Base-by-base conservation (phyloP, 768 basidiomycete genomes). In the Suillus sp. region DNA sequence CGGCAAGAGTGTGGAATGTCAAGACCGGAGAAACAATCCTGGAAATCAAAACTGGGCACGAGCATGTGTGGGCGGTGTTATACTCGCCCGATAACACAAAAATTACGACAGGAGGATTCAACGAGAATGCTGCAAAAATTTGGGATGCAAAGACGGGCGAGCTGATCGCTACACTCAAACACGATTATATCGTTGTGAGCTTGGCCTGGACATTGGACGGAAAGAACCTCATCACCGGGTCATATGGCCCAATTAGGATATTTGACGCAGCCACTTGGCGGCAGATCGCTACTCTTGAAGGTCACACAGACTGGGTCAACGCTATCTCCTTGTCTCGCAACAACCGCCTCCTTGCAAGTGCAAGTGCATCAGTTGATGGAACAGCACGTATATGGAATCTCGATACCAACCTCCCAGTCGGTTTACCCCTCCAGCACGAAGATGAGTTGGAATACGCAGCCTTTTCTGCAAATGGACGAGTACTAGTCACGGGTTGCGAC, bases 121-220 rank as follows among this genome's bases (percentile, higher is more conserved):
- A 48, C 13, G 22, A 48, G 14, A 7, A 14, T 27, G 47, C 47
- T 16, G 14, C 27, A 7, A 50, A 50, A 50, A 50, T 50, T 3
- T 50, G 48, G 48, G 25, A 50, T 50, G 14, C 25, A 0, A 50
- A 27, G 48, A 50, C 48, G 2, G 16, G 48, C 48, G 0, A 8
- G 2, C 7, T 50, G 25, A 2, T 50, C 3, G 16, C 1, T 0
- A 50, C 25, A 4, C 14, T 50, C 16, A 4, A 18, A 30, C 27
- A 50, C 3, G 8, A 30, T 25, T 0, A 2, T 0, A 4, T 1
- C 10, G 27, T 50, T 50, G 0, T 2, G 0, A 18, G 48, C 48
- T 50, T 50, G 48, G 27, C 16, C 0, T 50, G 27, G 16, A 48
- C 47, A 7, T 25, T 25, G 5, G 22, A 47, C 13, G 25, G 48